Conservation (phyloP, 2,329 filamentous ascomycete species). For the Aspergillus chevalieri region DNA sequence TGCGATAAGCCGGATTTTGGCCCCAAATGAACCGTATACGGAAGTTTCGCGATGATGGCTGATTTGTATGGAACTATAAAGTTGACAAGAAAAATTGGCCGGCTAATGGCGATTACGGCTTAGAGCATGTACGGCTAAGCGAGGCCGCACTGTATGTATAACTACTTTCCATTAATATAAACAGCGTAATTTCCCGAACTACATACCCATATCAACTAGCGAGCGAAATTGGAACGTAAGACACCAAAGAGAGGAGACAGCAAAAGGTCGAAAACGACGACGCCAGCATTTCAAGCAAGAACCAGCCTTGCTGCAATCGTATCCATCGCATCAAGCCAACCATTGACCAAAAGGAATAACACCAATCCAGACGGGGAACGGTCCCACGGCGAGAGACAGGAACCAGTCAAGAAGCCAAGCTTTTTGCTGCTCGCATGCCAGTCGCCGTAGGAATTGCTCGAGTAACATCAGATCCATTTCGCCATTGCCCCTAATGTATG, state of each 20-base stretch:
- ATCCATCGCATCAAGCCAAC: not conserved
- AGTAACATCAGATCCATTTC: not conserved
- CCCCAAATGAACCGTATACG: too few relatives aligned
- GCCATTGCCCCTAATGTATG: not conserved
- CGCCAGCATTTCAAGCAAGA: not conserved
- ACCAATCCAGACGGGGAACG: not conserved
- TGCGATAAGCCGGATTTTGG: too few relatives aligned
- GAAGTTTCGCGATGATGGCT: too few relatives aligned
- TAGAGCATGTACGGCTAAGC: too few relatives aligned
- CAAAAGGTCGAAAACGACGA: not conserved
- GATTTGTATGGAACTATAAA: too few relatives aligned
- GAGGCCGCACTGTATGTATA: too few relatives aligned
- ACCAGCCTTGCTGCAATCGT: not conserved
- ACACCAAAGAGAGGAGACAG: not conserved
- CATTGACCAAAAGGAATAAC: not conserved
- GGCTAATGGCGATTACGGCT: too few relatives aligned
- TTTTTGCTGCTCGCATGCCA: not conserved
- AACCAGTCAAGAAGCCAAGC: not conserved
- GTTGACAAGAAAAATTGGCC: too few relatives aligned
- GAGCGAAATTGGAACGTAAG: not conserved
- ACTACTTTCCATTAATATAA: not conserved
- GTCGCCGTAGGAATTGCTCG: not conserved
- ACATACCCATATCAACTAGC: not conserved
- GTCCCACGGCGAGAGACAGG: not conserved
- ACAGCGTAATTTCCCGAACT: not conserved